Conservation (phyloP, 768 basidiomycete genomes). For the Tricholoma saponaceum region DNA sequence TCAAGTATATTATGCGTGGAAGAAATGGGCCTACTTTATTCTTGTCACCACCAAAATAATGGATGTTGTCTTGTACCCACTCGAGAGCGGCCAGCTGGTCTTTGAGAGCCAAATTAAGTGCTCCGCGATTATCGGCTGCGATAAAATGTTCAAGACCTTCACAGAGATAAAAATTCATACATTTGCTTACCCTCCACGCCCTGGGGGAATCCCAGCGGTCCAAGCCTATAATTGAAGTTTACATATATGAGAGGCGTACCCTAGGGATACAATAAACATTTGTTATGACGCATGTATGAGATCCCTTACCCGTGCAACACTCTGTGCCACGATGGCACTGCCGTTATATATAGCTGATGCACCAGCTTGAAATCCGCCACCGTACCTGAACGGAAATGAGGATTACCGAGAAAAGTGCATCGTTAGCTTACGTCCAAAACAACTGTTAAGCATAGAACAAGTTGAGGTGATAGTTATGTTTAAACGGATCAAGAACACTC, state of each 20-base stretch:
- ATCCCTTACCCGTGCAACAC: conserved; percentile 17
- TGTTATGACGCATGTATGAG: background rate
- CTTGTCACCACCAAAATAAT: conserved; percentile 54
- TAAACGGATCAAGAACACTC: conserved; percentile 5
- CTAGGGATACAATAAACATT: conserved; percentile 8
- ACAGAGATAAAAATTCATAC: background rate
- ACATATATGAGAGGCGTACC: conserved; percentile 44
- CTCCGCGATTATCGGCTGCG: conserved; percentile 20
- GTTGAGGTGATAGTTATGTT: background rate
- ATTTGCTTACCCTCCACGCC: conserved; percentile 23
- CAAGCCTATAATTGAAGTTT: conserved; percentile 47
- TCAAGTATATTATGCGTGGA: background rate
- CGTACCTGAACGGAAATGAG: conserved; percentile 17
- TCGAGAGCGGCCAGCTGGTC: conserved; percentile 36
- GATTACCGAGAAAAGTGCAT: conserved; percentile 21
- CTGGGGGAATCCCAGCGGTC: conserved; percentile 43
- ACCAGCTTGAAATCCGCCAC: conserved; percentile 21
- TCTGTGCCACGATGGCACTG: conserved; percentile 23
- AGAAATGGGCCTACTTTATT: conserved; percentile 24
- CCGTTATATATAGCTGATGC: conserved; percentile 18
- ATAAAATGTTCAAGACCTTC: background rate
- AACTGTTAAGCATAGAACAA: conserved; percentile 17
- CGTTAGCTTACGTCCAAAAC: conserved; percentile 34
- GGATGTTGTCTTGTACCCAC: conserved; percentile 55
- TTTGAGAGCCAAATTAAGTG: conserved; percentile 36